phyloP scores from a whole-genome alignment of 345 rosid species.

The Triadica sebifera region DNA sequence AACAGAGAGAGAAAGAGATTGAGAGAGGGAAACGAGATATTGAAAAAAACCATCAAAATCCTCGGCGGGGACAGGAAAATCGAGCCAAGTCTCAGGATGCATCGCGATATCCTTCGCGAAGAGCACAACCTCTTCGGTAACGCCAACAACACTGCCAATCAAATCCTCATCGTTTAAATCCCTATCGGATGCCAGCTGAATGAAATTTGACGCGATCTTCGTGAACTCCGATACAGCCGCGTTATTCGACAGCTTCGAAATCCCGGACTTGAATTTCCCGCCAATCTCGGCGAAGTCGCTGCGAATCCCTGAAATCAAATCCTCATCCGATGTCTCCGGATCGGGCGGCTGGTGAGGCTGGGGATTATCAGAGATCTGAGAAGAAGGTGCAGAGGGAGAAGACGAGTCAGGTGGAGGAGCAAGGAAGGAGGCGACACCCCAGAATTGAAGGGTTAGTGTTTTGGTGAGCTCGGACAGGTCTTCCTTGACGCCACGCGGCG shows the following conservation, averaged over 20 bases:
- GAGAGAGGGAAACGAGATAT: background rate
- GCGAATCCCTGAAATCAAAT: constrained; percentile 49
- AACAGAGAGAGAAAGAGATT: background rate
- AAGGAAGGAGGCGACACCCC: constrained; percentile 93
- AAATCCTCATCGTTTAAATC: constrained; percentile 33
- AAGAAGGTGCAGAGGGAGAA: background rate
- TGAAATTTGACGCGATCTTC: constrained; percentile 54
- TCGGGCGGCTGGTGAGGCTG: constrained; percentile 21
- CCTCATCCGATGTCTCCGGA: constrained; percentile 33
- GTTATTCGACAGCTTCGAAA: constrained; percentile 59
- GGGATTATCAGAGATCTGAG: constrained; percentile 19
- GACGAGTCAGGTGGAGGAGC: constrained; percentile 59
- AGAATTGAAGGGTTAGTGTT: constrained; percentile 72
- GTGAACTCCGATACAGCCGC: constrained; percentile 62
- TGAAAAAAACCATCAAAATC: constrained; percentile 60
- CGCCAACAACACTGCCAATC: constrained; percentile 56
- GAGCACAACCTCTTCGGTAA: constrained; percentile 74
- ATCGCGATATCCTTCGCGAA: constrained; percentile 78
- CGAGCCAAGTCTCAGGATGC: constrained; percentile 98
- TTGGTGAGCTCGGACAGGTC: constrained; percentile 78
- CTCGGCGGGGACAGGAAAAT: constrained; percentile 68
- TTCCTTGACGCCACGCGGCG: constrained; percentile 73
- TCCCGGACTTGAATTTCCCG: constrained; percentile 60
- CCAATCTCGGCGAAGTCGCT: constrained; percentile 73
- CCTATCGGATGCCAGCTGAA: constrained; percentile 52